Evolutionary conservation across 2,329 filamentous ascomycete genomes (phyloP).

Genomic region (Fusarium foetens): DNA sequence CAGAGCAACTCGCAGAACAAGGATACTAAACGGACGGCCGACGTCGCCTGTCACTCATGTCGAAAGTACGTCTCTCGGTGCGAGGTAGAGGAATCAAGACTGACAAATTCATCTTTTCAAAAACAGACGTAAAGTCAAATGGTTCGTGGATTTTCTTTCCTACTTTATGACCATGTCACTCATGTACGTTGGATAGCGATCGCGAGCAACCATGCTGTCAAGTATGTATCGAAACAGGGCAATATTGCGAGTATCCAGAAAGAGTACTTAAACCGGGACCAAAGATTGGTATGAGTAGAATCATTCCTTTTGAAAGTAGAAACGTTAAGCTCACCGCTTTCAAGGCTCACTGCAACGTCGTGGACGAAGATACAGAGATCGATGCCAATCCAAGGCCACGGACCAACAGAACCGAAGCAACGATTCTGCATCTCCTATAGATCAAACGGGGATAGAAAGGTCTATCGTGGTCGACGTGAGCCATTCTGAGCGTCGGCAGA

Average conservation of each 20-base stretch:
- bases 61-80: neutral
- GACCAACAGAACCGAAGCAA: neutral
- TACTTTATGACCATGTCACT: too few species aligned
- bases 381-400: neutral
- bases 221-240: neutral
- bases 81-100: neutral
- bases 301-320: accelerated
- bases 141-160: too few species aligned
- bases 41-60: neutral
- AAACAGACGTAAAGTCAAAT: neutral
- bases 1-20: neutral
- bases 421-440: neutral
- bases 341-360: neutral
- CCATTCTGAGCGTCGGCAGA: neutral
- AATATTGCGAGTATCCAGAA: neutral
- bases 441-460: neutral
- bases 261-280: neutral
- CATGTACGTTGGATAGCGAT: accelerated
- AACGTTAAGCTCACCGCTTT: accelerated
- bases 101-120: neutral
- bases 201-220: neutral
- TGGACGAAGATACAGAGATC: neutral
- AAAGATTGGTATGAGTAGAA: neutral
- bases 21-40: neutral
- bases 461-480: neutral